A percentile compares a stretch with the other conserved stretches of the same genome.
phyloP scores from a whole-genome alignment of 2,329 filamentous ascomycete species.

The Pseudogymnoascus sp. region DNA sequence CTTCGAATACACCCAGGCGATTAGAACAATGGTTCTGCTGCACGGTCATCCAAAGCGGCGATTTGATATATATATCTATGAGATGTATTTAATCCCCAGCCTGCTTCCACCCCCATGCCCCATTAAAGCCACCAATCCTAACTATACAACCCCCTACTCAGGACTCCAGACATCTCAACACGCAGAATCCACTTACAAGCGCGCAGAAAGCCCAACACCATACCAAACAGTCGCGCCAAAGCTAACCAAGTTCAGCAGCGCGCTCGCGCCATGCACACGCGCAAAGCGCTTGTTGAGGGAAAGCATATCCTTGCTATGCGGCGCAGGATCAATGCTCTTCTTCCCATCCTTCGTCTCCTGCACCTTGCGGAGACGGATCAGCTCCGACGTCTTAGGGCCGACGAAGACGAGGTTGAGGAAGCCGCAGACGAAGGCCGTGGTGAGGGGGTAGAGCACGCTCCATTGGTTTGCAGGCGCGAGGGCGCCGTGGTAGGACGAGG shows the following conservation, averaged over 20 bases:
- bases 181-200: conserved; percentile 18
- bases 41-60: not conserved
- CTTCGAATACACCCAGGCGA: not conserved
- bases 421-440: conserved; percentile 61
- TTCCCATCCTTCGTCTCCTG: conserved; percentile 90
- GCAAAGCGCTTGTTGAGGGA: conserved; percentile 71
- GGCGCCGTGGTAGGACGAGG: conserved; percentile 35
- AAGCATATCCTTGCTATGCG: conserved; percentile 79
- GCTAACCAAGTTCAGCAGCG: conserved; percentile 66
- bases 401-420: conserved; percentile 62
- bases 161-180: too few species aligned
- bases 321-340: conserved; percentile 68
- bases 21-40: not conserved
- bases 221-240: conserved; percentile 67
- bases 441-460: conserved; percentile 59
- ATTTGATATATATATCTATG: not conserved
- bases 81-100: not conserved
- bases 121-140: not conserved
- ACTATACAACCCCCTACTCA: not conserved
- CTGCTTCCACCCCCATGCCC: not conserved
- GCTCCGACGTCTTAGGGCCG: conserved; percentile 64
- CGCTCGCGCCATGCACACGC: conserved; percentile 72
- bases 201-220: conserved; percentile 54
- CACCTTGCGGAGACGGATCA: conserved; percentile 67
- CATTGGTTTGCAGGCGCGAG: conserved; percentile 53